Percentiles rank a stretch among this genome's conserved stretches.
Evolutionary conservation across 441 rosid genomes (phyloP).

Genomic region (Raphanus hybrid): DNA sequence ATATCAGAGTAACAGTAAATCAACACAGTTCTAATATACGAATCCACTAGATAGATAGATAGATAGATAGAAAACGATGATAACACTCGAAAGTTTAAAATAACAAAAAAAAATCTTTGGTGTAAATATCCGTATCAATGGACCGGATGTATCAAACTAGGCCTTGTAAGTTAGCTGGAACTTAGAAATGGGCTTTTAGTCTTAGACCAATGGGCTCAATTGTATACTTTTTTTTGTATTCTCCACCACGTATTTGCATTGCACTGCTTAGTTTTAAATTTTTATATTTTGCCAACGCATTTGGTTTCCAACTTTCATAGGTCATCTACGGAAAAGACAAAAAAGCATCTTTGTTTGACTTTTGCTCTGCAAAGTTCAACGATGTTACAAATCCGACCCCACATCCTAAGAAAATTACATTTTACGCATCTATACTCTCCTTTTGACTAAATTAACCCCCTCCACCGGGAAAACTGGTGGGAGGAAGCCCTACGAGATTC

Average conservation of each 20-base stretch:
- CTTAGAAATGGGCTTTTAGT: not conserved
- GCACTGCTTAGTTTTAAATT: not conserved
- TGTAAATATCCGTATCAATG: not conserved
- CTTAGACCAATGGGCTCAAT: slow-evolving; percentile 4
- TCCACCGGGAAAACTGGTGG: slow-evolving; percentile 19
- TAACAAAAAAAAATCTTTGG: not conserved
- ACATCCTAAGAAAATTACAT: slow-evolving; percentile 33
- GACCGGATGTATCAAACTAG: not conserved
- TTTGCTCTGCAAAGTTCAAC: slow-evolving; percentile 8
- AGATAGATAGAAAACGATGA: not conserved
- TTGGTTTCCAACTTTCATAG: not conserved
- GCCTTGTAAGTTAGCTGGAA: not conserved
- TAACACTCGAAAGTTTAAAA: not conserved
- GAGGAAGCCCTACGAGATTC: slow-evolving; percentile 8
- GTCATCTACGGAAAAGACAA: not conserved
- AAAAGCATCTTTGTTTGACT: slow-evolving; percentile 32
- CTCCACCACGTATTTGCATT: not conserved
- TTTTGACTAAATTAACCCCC: slow-evolving; percentile 2
- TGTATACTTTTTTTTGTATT: not conserved
- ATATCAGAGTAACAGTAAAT: slow-evolving; percentile 11
- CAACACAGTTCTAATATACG: slow-evolving; percentile 20
- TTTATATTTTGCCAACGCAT: not conserved
- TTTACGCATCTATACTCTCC: slow-evolving; percentile 3
- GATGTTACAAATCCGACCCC: slow-evolving; percentile 24
- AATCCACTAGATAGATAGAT: not conserved